phyloP scores from a whole-genome alignment of 148 eudicot genomes.

The Cornus suecica region DNA sequence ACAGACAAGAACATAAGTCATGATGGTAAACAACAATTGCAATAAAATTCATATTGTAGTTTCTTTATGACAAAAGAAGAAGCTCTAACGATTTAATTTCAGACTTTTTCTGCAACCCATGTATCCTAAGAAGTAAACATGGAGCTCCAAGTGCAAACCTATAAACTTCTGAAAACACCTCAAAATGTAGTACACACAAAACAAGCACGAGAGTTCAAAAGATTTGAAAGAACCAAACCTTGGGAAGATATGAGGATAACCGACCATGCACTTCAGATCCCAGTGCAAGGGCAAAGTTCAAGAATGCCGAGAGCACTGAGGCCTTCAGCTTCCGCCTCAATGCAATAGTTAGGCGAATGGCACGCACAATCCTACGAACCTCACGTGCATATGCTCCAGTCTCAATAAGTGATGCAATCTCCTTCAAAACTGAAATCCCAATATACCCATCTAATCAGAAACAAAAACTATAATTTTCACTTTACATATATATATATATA shows the following conservation, averaged over 20 bases:
- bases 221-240: conserved; percentile 33
- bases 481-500: no score
- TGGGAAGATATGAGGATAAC: conserved; percentile 64
- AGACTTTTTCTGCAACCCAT: not conserved
- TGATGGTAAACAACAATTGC: not conserved
- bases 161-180: no score
- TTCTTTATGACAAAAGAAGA: not conserved
- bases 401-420: conserved; percentile 68
- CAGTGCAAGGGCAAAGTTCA: conserved; percentile 57
- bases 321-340: conserved; percentile 66
- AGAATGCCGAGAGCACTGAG: conserved; percentile 53
- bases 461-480: not conserved
- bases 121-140: not conserved
- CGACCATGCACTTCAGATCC: conserved; percentile 72
- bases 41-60: not conserved
- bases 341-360: conserved; percentile 64
- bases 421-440: conserved; percentile 66
- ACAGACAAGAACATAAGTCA: not conserved
- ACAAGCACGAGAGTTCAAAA: no score
- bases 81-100: not conserved
- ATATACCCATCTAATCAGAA: conserved; percentile 1
- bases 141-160: not conserved
- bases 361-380: conserved; percentile 65
- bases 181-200: not conserved
- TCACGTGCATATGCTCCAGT: conserved; percentile 72